phyloP scores from a whole-genome alignment of 805 yeast genomes.

The Pichia cephalocereana region DNA sequence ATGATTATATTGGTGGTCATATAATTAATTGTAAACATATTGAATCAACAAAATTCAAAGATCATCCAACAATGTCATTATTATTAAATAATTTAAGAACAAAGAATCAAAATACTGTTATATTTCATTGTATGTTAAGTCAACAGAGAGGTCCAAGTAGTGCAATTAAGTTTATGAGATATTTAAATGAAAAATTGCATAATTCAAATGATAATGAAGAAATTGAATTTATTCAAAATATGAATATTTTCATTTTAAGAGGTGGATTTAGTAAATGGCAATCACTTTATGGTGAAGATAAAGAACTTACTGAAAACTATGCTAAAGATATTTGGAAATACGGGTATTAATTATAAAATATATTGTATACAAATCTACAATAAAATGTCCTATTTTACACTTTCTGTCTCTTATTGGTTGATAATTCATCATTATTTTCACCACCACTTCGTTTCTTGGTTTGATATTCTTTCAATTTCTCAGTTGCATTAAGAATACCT shows the following conservation, averaged over 20 bases:
- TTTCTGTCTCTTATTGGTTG: not conserved
- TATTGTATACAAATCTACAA: not conserved
- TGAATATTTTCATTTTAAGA: constrained; percentile 52
- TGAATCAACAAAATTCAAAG: constrained; percentile 40
- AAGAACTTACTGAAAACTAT: constrained; percentile 51
- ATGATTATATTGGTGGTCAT: constrained; percentile 74
- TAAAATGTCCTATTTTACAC: not conserved
- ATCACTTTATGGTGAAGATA: constrained; percentile 57
- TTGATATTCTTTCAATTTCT: constrained; percentile 28
- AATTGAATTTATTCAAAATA: constrained; percentile 27
- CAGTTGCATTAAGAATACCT: constrained; percentile 51
- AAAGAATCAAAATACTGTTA: constrained; percentile 37
- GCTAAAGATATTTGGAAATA: constrained; percentile 32
- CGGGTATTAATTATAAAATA: constrained; percentile 9
- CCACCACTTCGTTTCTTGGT: constrained; percentile 1
- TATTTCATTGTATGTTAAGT: constrained; percentile 86
- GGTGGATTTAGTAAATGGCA: constrained; percentile 93
- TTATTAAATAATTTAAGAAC: constrained; percentile 25
- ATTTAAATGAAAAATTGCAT: constrained; percentile 27
- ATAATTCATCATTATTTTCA: not conserved
- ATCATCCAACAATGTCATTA: constrained; percentile 26
- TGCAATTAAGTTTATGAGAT: constrained; percentile 52
- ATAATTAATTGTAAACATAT: constrained; percentile 45
- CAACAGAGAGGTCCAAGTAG: constrained; percentile 91
- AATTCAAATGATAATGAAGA: constrained; percentile 14